Base-by-base conservation (phyloP, 352 stramenopile genomes). In the Phytophthora litchii region DNA sequence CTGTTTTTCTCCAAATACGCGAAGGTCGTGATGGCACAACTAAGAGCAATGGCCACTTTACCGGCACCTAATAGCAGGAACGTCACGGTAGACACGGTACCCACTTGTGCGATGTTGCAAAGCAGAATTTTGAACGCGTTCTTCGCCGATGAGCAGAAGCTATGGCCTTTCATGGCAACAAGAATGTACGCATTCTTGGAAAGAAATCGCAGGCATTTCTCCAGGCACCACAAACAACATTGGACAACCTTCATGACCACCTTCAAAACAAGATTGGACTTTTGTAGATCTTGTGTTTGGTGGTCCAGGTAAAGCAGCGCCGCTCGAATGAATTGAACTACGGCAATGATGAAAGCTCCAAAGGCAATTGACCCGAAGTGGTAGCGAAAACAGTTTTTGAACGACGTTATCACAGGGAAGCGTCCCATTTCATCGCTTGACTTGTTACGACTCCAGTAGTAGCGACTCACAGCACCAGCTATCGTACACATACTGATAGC, bases 121-220 rank as follows among this genome's bases (percentile, higher is more conserved):
- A 95, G 72, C 60, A 99, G 87, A 38, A 98, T 95, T 27, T 94
- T 92, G 54, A 94, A 91, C 13, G 94, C 97, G 55, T 98, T 81
- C 53, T 97, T 96, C 42, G 96, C 96, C 0, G 92, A 91, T 4
- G 54, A 45, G 53, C 86, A 94, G 66, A 96, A 96, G 49, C 73
- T 83, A 36, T 78, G 65, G 31, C 83, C 82, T 34, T 90, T 84
- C 74, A 91, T 92, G 11, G 85, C 86, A 25, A 95, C 72, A 47
- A 94, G 70, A 42, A 98, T 97, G 66, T 98, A 98, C 0, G 91
- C 91, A 78, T 98, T 98, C 71, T 98, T 98, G 65, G 97, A 98
- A n/a, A 99, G 70, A 62, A 99, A 99, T 48, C 92, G 94, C 57
- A 99, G 86, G 52, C 91, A 97, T 50, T 98, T 98, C 50, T 96